A percentile compares a stretch with the other conserved stretches of the same genome.
These are phyloP conservation scores for Phytophthora pisi DNA, from an alignment of 352 stramenopile species.

Conservation along the genomic window DNA sequence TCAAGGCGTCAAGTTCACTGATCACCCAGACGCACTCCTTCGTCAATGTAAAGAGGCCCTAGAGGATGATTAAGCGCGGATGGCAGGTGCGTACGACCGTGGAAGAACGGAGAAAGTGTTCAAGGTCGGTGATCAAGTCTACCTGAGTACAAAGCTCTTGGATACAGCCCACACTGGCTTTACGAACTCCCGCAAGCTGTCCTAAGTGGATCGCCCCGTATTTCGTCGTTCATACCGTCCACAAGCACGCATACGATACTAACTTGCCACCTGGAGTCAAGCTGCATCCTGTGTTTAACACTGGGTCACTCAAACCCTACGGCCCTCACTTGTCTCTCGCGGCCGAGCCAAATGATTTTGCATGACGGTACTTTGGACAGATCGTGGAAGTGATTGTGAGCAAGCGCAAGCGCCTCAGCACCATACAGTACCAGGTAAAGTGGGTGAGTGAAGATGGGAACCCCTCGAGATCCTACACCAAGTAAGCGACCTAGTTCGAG, in stretches of 20 bases:
- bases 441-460: constrained; percentile 9
- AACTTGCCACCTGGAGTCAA: neutral
- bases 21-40: neutral
- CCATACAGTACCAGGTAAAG: neutral
- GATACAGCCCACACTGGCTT: constrained; percentile 4
- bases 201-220: constrained; percentile 4
- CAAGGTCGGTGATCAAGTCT: constrained; percentile 3
- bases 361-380: neutral
- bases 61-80: constrained; percentile 3
- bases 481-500: neutral
- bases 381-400: neutral
- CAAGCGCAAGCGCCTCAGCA: neutral
- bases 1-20: neutral
- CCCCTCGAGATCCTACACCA: neutral
- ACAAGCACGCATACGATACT: neutral
- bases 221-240: neutral
- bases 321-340: neutral
- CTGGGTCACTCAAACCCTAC: neutral
- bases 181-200: neutral
- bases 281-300: neutral
- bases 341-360: neutral
- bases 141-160: neutral
- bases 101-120: constrained; percentile 8
- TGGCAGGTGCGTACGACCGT: constrained; percentile 2
- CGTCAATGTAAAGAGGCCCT: constrained; percentile 9